Base-by-base conservation (phyloP, 768 basidiomycete genomes). In the Rhodotorula toruloides region DNA sequence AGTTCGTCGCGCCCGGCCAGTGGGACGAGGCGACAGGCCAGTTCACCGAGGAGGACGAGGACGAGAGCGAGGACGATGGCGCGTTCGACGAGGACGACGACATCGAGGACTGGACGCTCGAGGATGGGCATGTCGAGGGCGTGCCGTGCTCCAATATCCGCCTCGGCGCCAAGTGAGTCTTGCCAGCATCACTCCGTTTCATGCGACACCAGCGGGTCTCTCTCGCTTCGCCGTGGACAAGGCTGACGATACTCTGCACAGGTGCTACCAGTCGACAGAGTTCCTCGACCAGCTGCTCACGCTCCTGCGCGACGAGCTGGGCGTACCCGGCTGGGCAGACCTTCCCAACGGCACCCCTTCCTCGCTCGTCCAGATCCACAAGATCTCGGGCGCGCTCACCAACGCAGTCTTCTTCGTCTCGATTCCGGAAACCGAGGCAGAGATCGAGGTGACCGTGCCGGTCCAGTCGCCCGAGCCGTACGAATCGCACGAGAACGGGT, bases 331-430 rank as follows among this genome's bases (percentile, higher is more conserved):
- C 32, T 75, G 74, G 74, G 21, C 60, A 14, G 29, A 49, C 43
- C 63, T 74, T 31, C 65, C 67, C 1, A 6, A 21, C 56, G 65
- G 62, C 59, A 52, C 60, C 37, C 59, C 63, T 2, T 36, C 65
- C 21, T 60, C 63, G 2, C 57, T 72, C 47, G 44, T 67, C 61
- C 67, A 68, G 36, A 61, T 72, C 29, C 67, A 66, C 75, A 92
- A 88, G 76, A 87, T 93, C 31, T 90, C 92, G 12, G 93, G 94
- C 14, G 87, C 90, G 17, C 79, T 97, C 70, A 99, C 94, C 47
- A 99, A 99, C 77, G 88, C 90, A 61, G 91, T 99, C 61, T 98
- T 90, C 80, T 99, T 98, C 79, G 87, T 97, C 59, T 90, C 92
- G 16, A 91, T 76, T 74, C 85, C 79, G 37, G 73, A 76, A 5